Evolutionary conservation across 1,284 basidiomycete species (phyloP).

Genomic region (Ganoderma sp.): DNA sequence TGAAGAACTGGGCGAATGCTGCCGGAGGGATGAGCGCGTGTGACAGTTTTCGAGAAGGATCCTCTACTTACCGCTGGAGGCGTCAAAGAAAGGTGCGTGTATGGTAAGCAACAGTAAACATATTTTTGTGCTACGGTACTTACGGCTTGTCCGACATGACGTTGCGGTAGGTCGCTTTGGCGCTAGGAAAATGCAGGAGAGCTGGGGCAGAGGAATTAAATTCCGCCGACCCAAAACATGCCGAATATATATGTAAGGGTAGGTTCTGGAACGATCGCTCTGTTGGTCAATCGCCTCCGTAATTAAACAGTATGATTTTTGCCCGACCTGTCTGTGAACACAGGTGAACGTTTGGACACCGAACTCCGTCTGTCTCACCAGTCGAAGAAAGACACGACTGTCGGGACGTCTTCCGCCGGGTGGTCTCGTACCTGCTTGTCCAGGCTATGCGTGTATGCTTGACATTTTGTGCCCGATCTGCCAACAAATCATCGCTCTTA

Average conservation of each 20-base stretch:
- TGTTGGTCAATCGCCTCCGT: background rate
- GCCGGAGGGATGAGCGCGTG: background rate
- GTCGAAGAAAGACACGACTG: background rate
- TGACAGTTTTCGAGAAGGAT: background rate
- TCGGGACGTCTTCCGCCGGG: background rate
- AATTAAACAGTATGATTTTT: background rate
- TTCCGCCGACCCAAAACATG: background rate
- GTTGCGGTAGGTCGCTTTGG: background rate
- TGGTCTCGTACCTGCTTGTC: background rate
- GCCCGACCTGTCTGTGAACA: background rate
- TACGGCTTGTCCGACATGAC: background rate
- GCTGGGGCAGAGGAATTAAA: background rate
- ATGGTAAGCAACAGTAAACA: background rate
- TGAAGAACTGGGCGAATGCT: conserved; percentile 4
- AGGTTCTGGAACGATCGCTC: background rate
- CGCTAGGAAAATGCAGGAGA: background rate
- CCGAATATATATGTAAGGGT: background rate
- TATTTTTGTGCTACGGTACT: background rate
- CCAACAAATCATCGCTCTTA: background rate
- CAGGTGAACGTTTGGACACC: too few relatives aligned
- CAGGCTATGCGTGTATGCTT: background rate
- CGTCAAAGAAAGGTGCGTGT: background rate
- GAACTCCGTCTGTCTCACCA: background rate
- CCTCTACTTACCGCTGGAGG: background rate
- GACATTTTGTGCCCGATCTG: background rate